These are phyloP conservation scores for Perilla frutescens DNA, from an alignment of 257 asterid genomes.

Conservation along the genomic window DNA sequence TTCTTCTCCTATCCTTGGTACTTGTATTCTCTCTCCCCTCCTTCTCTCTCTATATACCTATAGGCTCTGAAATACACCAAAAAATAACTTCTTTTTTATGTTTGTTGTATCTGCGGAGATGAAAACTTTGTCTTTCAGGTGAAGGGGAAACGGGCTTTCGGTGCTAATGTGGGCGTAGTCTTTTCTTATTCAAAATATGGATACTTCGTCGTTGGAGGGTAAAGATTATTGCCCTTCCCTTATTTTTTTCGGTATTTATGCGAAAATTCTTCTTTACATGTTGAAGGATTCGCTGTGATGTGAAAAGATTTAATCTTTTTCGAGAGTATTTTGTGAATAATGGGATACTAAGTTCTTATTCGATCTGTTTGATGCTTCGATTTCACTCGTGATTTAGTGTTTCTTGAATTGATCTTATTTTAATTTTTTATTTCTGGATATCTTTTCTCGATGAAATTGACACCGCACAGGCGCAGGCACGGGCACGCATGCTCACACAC, in stretches of 20 bases:
- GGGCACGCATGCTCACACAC: conserved; percentile 50
- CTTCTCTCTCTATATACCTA: conserved; percentile 13
- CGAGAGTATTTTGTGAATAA: conserved; percentile 31
- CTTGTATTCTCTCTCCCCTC: conserved; percentile 36
- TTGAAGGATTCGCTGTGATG: conserved; percentile 30
- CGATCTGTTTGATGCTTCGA: conserved; percentile 51
- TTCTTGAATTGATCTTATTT: conserved; percentile 30
- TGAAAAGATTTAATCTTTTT: conserved; percentile 28
- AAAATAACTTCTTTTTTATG: conserved; percentile 11
- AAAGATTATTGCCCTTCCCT: conserved; percentile 33
- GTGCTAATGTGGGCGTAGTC: conserved; percentile 45
- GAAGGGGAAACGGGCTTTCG: conserved; percentile 40
- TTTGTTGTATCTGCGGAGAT: conserved; percentile 33
- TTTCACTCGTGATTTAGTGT: conserved; percentile 42
- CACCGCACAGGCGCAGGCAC: conserved; percentile 34
- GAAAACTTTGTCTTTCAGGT: conserved; percentile 35
- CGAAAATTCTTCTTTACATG: conserved; percentile 11
- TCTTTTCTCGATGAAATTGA: conserved; percentile 39
- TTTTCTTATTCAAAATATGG: conserved; percentile 42
- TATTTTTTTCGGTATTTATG: not conserved
- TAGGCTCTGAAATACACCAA: conserved; percentile 25
- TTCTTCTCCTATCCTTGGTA: conserved; percentile 49
- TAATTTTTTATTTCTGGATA: not conserved
- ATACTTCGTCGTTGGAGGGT: conserved; percentile 60
- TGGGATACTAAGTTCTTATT: conserved; percentile 40